A percentile compares a stretch with the other conserved stretches of the same genome.
Evolutionary conservation across 306 rosid genomes (phyloP).

Genomic region (Vigna radiata): DNA sequence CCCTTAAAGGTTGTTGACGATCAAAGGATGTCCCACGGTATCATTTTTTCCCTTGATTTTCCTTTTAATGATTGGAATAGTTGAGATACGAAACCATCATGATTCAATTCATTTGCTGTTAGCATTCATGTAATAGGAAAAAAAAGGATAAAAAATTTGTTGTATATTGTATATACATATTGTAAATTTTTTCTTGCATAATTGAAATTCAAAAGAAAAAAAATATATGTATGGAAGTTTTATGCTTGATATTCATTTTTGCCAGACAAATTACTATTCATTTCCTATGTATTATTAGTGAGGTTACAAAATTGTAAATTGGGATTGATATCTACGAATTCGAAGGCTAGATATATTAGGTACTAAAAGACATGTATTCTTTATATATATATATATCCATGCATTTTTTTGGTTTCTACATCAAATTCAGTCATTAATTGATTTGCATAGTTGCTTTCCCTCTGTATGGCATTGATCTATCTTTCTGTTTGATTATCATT

Average conservation of each 20-base stretch:
- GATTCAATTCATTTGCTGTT: conserved; percentile 46
- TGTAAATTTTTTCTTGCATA: conserved; percentile 52
- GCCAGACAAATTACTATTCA: background rate
- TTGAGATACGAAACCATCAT: conserved; percentile 29
- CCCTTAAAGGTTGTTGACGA: conserved; percentile 55
- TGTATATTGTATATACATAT: conserved; percentile 47
- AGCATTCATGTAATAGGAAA: conserved; percentile 46
- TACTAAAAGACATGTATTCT: too few relatives aligned
- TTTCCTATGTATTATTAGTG: background rate
- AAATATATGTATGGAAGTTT: background rate
- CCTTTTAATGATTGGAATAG: conserved; percentile 39
- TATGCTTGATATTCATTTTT: background rate
- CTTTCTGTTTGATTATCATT: background rate
- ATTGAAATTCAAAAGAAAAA: conserved; percentile 13
- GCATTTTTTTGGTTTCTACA: background rate
- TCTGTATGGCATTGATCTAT: background rate
- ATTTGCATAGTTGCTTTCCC: background rate
- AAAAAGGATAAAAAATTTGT: conserved; percentile 5
- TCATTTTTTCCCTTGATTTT: conserved; percentile 19
- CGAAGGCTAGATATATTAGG: background rate
- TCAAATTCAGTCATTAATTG: background rate
- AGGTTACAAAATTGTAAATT: background rate
- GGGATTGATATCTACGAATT: background rate
- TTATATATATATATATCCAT: too few relatives aligned
- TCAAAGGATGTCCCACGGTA: conserved; percentile 38